Evolutionary conservation across 768 basidiomycete genomes (phyloP).

Genomic region (Lactarius hatsudake): DNA sequence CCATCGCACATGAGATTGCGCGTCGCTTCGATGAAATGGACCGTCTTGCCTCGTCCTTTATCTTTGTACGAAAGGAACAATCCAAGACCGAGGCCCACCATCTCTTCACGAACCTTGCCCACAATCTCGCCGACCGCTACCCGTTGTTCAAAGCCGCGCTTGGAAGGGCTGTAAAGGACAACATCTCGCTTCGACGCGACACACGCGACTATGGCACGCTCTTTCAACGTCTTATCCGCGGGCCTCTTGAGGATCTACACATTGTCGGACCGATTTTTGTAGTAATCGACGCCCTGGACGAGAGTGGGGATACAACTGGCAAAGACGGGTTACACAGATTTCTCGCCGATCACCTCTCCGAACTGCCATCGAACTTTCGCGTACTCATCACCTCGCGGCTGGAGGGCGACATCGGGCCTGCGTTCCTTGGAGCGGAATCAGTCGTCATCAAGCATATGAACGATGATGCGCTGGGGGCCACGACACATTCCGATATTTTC

Average conservation of each 20-base stretch:
- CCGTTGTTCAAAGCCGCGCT: not conserved
- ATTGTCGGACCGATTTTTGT: not conserved
- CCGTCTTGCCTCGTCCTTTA: not conserved
- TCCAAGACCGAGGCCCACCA: not conserved
- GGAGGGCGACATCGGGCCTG: not conserved
- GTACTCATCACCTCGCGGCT: constrained; percentile 3
- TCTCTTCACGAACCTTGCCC: not conserved
- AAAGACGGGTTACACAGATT: not conserved
- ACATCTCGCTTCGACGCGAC: not conserved
- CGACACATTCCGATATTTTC: not conserved
- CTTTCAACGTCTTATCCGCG: not conserved
- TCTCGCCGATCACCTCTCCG: not conserved
- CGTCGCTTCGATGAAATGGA: not conserved
- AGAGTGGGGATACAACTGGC: not conserved
- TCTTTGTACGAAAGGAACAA: not conserved
- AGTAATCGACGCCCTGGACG: constrained; percentile 1
- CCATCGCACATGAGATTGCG: not conserved
- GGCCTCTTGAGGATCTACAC: not conserved
- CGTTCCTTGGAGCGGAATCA: not conserved
- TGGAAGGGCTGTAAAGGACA: not conserved
- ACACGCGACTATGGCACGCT: not conserved
- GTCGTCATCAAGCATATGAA: not conserved
- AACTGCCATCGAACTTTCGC: constrained; percentile 2
- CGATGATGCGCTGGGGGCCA: not conserved
- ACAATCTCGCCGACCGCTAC: not conserved